A percentile compares a stretch with the other conserved stretches of the same genome.
Evolutionary conservation across 1,139 yeast species (phyloP).

Genomic region (Protomyces gravidus): DNA sequence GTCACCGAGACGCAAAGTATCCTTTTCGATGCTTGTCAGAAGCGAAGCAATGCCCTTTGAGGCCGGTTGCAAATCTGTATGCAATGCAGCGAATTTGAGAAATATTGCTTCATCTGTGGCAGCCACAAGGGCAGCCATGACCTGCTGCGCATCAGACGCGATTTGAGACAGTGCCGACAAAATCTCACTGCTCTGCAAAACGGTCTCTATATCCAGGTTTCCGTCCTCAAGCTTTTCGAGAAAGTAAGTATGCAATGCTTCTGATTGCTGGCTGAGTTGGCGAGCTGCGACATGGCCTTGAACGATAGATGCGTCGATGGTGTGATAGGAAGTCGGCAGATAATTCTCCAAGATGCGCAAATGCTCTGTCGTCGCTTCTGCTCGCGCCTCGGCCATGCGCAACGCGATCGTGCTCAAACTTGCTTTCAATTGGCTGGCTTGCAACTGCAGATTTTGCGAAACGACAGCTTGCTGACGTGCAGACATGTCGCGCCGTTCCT

Average conservation of each 20-base stretch:
- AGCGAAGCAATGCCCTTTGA: constrained; percentile 1
- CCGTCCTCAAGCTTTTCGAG: background rate
- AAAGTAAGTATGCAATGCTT: background rate
- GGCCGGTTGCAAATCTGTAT: constrained; percentile 21
- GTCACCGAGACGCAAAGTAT: background rate
- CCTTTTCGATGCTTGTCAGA: background rate
- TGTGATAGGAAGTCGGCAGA: constrained; percentile 29
- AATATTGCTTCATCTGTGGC: background rate
- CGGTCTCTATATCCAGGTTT: background rate
- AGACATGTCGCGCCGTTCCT: constrained; percentile 33
- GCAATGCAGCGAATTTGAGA: background rate
- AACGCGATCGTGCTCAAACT: constrained; percentile 38
- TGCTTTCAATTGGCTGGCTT: constrained; percentile 35
- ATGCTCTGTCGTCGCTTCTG: constrained; percentile 38
- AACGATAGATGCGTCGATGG: background rate
- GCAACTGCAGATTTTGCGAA: constrained; percentile 38
- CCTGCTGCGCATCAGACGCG: background rate
- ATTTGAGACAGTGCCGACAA: background rate
- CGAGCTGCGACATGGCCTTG: background rate
- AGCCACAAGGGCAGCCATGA: constrained; percentile 1
- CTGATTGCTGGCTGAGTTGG: background rate
- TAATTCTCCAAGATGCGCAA: constrained; percentile 36
- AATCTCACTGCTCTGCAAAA: background rate
- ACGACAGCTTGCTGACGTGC: constrained; percentile 36
- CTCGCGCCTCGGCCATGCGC: constrained; percentile 37